Evolutionary conservation across 2,329 filamentous ascomycete species (phyloP), one percentile per base, ranked within the genome.

Genomic region (Colletotrichum sp.): DNA sequence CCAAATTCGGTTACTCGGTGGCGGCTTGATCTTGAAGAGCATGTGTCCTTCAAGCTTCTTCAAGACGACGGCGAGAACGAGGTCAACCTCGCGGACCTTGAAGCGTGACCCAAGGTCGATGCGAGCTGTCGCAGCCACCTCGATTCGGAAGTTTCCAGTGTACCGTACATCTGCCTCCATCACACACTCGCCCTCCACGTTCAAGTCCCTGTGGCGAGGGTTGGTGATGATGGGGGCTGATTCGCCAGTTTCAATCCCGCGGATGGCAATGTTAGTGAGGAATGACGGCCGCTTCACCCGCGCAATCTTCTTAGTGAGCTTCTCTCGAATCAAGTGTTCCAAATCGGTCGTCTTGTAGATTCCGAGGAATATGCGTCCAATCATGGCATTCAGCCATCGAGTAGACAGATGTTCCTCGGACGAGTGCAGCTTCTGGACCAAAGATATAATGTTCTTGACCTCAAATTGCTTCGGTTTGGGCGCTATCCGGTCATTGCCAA

Each of bases 1-100:
- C 97, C 97, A 99, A n/a, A 98, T 84, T 55, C 97, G 92, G 83
- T 99, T 99, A 84, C 96, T 98, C 1, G 97, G 97, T 18, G 96
- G 95, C 8, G 97, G 95, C 84, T 99, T 99, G 84, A 99, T 93
- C 81, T 95, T 94, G 81, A 98, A 89, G 34, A 98, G 86, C 62
- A 95, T 85, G 80, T 98, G 96, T 1, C 97, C 97, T 80, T 98
- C 95, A 2, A 99, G 87, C 80, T 93, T 95, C 82, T 95, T 96
- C 72, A 98, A 84, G 1, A 97, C 94, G 5, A 96, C 95, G 5
- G 97, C 95, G 44, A 99, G 90, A 12, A 98, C 90, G 67, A 99
- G 89, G 77, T 96, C 96, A 65, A 99, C 96, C 83, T 98, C 96
- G 78, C 96, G 90, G 7, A 95, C 91, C 82, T 98, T 98, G 88